phyloP scores from a whole-genome alignment of 495 filamentous ascomycete species.

The Neurospora tetrasperma region DNA sequence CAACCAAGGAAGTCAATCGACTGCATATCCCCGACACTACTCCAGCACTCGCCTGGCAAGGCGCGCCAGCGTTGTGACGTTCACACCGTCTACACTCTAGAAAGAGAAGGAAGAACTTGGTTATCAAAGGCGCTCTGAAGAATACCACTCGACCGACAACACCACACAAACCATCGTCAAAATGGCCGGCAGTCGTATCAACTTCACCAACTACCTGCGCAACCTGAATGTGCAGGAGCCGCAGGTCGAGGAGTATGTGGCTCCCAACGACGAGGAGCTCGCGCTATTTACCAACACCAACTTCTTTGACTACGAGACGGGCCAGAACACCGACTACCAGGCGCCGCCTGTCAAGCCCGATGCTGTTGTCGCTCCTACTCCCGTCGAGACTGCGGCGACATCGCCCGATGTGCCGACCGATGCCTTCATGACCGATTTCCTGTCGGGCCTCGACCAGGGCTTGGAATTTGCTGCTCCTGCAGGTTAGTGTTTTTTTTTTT shows the following conservation, averaged over 20 bases:
- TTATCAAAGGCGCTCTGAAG: neutral
- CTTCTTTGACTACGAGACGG: constrained; percentile 78
- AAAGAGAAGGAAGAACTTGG: neutral
- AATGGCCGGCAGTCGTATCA: constrained; percentile 34
- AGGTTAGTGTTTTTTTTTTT: neutral
- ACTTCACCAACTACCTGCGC: constrained; percentile 80
- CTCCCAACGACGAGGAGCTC: constrained; percentile 58
- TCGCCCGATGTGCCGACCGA: constrained; percentile 27
- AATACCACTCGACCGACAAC: neutral
- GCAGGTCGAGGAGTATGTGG: constrained; percentile 50
- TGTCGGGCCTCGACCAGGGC: constrained; percentile 20
- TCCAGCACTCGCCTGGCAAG: neutral
- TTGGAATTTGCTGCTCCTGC: neutral
- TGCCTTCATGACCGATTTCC: constrained; percentile 29
- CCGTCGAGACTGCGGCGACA: neutral
- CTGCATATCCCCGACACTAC: neutral
- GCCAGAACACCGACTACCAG: constrained; percentile 30
- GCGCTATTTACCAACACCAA: constrained; percentile 88
- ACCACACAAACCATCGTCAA: neutral
- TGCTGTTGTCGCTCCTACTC: constrained; percentile 18
- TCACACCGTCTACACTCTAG: neutral
- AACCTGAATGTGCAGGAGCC: constrained; percentile 72
- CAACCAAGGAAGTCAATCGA: neutral
- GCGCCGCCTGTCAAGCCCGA: constrained; percentile 27
- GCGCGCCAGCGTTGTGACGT: neutral